Evolutionary conservation across 768 basidiomycete species (phyloP).

Genomic region (Pleurotus ostreatus): DNA sequence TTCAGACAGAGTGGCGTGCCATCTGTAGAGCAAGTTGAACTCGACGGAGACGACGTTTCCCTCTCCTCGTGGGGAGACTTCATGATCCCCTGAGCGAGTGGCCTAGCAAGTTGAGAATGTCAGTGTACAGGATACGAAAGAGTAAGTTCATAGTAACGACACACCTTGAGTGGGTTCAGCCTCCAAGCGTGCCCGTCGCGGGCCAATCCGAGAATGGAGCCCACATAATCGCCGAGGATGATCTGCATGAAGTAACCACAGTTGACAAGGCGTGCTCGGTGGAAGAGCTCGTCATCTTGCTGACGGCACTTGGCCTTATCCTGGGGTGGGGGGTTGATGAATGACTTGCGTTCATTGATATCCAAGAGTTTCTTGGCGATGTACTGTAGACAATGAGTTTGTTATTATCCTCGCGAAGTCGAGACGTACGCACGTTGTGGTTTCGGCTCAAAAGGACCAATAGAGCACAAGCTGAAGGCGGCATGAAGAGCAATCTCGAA

Average conservation of each 20-base stretch:
- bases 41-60: constrained; percentile 78
- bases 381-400: constrained; percentile 38
- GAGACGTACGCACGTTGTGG: constrained; percentile 53
- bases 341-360: constrained; percentile 64
- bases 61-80: constrained; percentile 56
- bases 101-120: constrained; percentile 26
- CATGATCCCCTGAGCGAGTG: constrained; percentile 48
- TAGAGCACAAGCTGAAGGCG: constrained; percentile 65
- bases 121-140: no score
- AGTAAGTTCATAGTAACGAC: constrained; percentile 1
- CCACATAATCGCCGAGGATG: constrained; percentile 73
- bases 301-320: constrained; percentile 20
- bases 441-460: constrained; percentile 68
- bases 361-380: constrained; percentile 62
- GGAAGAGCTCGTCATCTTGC: constrained; percentile 79
- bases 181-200: constrained; percentile 64
- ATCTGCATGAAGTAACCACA: constrained; percentile 69
- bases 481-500: constrained; percentile 61
- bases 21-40: constrained; percentile 63
- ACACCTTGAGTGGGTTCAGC: constrained; percentile 61
- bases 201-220: constrained; percentile 67
- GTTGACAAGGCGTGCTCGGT: constrained; percentile 70
- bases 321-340: constrained; percentile 21
- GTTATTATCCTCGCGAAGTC: constrained; percentile 2
- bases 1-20: constrained; percentile 62